phyloP scores from a whole-genome alignment of 805 yeast genomes.

The Schwanniomyces vanrijiae region DNA sequence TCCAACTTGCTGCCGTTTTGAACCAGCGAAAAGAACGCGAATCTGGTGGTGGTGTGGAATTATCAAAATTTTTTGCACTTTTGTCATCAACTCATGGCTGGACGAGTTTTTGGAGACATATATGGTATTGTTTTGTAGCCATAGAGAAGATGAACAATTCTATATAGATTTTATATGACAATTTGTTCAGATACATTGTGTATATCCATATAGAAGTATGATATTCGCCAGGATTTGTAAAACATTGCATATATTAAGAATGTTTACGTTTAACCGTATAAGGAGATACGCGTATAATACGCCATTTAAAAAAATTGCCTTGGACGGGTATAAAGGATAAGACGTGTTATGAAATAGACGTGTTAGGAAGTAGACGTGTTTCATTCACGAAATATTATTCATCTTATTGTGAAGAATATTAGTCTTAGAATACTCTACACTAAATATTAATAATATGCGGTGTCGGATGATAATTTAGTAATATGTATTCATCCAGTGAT shows the following conservation, averaged over 20 bases:
- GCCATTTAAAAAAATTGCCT: not conserved
- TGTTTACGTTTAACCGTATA: conserved; percentile 4
- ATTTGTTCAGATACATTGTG: not conserved
- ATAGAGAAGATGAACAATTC: not conserved
- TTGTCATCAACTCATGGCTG: not conserved
- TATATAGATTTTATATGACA: not conserved
- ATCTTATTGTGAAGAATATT: not conserved
- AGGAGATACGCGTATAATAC: conserved; percentile 4
- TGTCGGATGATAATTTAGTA: not conserved
- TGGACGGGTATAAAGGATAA: not conserved
- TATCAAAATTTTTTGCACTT: not conserved
- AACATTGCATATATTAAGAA: not conserved
- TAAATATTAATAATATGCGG: not conserved
- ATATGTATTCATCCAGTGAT: too few species aligned
- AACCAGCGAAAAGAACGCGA: not conserved
- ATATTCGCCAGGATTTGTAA: not conserved
- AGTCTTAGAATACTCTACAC: not conserved
- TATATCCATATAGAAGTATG: not conserved
- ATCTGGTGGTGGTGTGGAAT: not conserved
- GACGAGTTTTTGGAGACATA: not conserved
- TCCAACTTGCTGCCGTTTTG: not conserved
- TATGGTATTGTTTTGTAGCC: not conserved
- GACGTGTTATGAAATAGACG: not conserved
- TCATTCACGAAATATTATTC: not conserved
- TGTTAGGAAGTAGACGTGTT: not conserved